Evolutionary conservation across 1,139 yeast species (phyloP), one percentile per base, ranked within the genome.

Genomic region (Candida sp.): DNA sequence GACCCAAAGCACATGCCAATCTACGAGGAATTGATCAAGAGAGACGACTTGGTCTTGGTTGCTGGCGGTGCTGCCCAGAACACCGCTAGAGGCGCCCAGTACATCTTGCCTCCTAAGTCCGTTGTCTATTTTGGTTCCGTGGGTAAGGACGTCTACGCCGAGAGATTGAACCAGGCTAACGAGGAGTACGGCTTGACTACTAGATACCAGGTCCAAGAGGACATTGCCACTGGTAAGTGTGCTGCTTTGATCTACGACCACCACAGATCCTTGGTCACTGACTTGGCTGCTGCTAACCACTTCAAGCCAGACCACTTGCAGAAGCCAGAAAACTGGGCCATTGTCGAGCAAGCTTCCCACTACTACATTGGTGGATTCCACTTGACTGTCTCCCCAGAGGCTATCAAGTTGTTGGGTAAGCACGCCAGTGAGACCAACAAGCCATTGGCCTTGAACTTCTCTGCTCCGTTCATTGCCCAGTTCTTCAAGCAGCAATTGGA

Each of bases 51-150:
- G 60, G 83, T 85, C 66, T 75, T 86, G 58, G 84, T 94, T 62
- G 99, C 99, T 55, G 99, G 99, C 62, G 99, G 99, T 70, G 99
- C 99, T 62, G 99, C 98, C 54, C 99, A 94, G 78, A 94, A 94
- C 78, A 87, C 99, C 57, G 98, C 99, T 54, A 86, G 99, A 77
- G 99, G 97, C 66, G 98, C 98, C 49, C 98, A 94, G 68, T 93
- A 91, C 76, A 75, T 91, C 57, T 80, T 96, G 52, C 97, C 98
- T 54, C 74, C 79, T 46, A 73, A 85, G 63, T 86, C 96, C 32
- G 99, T 94, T 48, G 89, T 88, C 49, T 94, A 96, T 80, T 92
- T 94, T 67, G 99, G 99, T 49, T 87, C 97, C 50, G 99, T 93
- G 57, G 99, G 99, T 66, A 82, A 89, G 62, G 99, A 94, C 73